Evolutionary conservation across 2,329 filamentous ascomycete species (phyloP), one percentile per base, ranked within the genome.

Genomic region (Claviceps africana): DNA sequence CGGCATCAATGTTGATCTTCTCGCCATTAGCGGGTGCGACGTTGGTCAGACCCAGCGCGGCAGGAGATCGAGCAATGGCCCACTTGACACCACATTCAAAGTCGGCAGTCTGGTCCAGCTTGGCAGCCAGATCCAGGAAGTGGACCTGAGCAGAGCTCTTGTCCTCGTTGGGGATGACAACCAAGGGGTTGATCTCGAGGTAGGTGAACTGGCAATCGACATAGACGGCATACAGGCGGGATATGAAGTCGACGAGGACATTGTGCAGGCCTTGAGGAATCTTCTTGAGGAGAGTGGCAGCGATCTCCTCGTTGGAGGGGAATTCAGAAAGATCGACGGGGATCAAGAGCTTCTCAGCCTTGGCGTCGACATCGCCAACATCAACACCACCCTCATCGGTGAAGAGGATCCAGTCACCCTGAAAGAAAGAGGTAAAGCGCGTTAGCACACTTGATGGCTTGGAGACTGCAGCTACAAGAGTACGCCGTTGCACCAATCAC

Each of bases 171-270:
- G 93, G 93, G 64, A 98, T 91, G 68, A 96, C 93, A 56, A 98
- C 93, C 59, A 98, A 78, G 62, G 93, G 93, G 83, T 98, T 98
- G 79, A 98, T 98, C 75, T 98, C 93, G 63, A 98, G 88, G 78
- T 98, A 98, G 66, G 93, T 97, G 82, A 98, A 98, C 74, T 98
- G 93, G 82, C 88, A 95, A 79, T 98, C 93, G 59, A 97, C 93
- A 67, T 97, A 98, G 75, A 98, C 93, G 63, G 91, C 93, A 70
- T 98, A 98, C 60, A 98, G 80, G 64, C 93, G 85, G 65, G 88
- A 88, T 76, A 98, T 98, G 81, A 98, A 98, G 80, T 98, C 93
- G 57, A 98, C 87, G 55, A 98, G 82, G 66, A 98, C 93, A 67
- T 95, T 96, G 82, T 98, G 93, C 50, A 98, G 79, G 69, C 91